These are phyloP conservation scores for Penicillium paradoxum DNA, from an alignment of 495 filamentous ascomycete genomes.

Conservation along the genomic window DNA sequence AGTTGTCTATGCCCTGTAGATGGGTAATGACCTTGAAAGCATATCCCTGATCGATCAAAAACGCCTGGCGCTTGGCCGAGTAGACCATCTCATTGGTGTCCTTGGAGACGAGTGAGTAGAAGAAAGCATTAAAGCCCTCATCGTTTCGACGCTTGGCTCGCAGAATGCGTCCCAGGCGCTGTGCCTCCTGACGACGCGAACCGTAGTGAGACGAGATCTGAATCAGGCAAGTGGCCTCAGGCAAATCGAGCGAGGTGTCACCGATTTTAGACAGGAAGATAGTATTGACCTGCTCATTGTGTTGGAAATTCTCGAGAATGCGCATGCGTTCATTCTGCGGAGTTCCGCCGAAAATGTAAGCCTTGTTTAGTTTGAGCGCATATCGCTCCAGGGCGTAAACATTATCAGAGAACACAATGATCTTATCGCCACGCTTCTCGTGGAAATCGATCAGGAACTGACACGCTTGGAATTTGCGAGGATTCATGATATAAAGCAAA, in stretches of 20 bases:
- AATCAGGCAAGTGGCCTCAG: constrained; percentile 95
- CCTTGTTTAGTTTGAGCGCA: constrained; percentile 77
- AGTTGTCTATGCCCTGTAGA: constrained; percentile 81
- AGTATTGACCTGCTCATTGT: constrained; percentile 88
- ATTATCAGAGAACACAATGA: constrained; percentile 98
- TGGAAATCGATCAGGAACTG: constrained; percentile 98
- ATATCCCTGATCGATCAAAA: constrained; percentile 97
- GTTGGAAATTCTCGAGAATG: constrained; percentile 94
- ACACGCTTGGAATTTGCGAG: constrained; percentile 91
- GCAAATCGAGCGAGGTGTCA: constrained; percentile 93
- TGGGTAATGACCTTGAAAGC: constrained; percentile 99
- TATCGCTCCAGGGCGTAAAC: constrained; percentile 89
- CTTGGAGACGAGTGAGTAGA: constrained; percentile 95
- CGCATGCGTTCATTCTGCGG: constrained; percentile 78
- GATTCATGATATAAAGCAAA: constrained; percentile 95
- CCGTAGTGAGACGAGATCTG: constrained; percentile 98
- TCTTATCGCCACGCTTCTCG: constrained; percentile 92
- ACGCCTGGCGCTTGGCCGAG: constrained; percentile 93
- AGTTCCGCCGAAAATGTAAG: constrained; percentile 91
- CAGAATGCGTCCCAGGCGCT: constrained; percentile 90
- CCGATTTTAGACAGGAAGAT: constrained; percentile 98
- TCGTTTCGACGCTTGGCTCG: constrained; percentile 95
- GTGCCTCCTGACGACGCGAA: constrained; percentile 94
- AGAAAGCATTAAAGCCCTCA: constrained; percentile 99
- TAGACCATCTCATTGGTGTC: constrained; percentile 99